Evolutionary conservation across 257 asterid species (phyloP).

Genomic region (Rauvolfia tetraphylla): DNA sequence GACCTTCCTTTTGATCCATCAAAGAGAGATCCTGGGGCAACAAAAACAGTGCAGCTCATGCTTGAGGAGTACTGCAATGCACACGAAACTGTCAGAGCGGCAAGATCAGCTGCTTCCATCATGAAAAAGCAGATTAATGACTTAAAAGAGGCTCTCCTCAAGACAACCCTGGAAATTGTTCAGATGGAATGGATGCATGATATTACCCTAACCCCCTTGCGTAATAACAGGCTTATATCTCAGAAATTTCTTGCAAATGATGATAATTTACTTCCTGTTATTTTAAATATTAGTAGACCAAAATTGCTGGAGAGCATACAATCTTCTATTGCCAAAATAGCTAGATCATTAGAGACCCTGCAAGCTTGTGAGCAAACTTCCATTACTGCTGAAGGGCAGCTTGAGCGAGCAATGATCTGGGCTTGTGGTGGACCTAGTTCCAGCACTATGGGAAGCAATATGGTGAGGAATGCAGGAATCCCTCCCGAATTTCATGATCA

Average conservation of each 20-base stretch:
- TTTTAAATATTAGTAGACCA: slow-evolving; percentile 66
- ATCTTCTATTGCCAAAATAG: slow-evolving; percentile 64
- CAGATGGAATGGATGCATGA: slow-evolving; percentile 94
- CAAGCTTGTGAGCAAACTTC: slow-evolving; percentile 82
- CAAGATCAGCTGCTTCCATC: slow-evolving; percentile 71
- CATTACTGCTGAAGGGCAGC: slow-evolving; percentile 87
- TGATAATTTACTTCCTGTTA: slow-evolving; percentile 57
- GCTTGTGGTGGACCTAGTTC: slow-evolving; percentile 95
- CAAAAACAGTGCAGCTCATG: slow-evolving; percentile 57
- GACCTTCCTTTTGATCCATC: slow-evolving; percentile 37
- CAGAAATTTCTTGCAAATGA: slow-evolving; percentile 53
- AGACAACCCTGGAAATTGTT: slow-evolving; percentile 73
- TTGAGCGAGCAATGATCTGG: slow-evolving; percentile 99
- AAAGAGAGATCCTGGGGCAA: slow-evolving; percentile 38
- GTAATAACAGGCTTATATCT: slow-evolving; percentile 51
- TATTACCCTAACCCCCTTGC: slow-evolving; percentile 53
- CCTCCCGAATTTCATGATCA: slow-evolving; percentile 89
- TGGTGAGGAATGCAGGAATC: slow-evolving; percentile 71
- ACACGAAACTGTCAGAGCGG: slow-evolving; percentile 87
- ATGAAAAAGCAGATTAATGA: slow-evolving; percentile 79
- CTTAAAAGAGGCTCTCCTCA: slow-evolving; percentile 69
- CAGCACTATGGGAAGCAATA: slow-evolving; percentile 46
- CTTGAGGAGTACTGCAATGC: slow-evolving; percentile 88
- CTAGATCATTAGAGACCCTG: slow-evolving; percentile 73
- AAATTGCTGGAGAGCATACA: slow-evolving; percentile 67